phyloP scores from a whole-genome alignment of 2,329 filamentous ascomycete genomes.

The Xylaria sp. region DNA sequence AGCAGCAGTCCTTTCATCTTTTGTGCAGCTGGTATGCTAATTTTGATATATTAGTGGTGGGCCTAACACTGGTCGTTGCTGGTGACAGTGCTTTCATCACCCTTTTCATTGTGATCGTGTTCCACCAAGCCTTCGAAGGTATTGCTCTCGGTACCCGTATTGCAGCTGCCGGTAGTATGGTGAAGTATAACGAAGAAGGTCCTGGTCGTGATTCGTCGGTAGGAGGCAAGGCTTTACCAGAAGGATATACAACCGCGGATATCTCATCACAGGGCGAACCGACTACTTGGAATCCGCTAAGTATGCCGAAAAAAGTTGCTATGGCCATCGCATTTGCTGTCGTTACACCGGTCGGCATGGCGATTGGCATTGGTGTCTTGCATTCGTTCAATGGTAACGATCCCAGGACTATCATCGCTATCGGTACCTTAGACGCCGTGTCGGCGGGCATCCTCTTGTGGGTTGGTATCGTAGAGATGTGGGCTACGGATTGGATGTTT shows the following conservation, averaged over 20 bases:
- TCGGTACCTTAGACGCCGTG: slow-evolving; percentile 78
- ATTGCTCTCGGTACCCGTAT: slow-evolving; percentile 15
- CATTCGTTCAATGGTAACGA: slow-evolving; percentile 78
- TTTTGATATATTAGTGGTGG: slow-evolving; percentile 5
- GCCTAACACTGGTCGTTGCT: slow-evolving; percentile 14
- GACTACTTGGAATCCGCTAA: slow-evolving; percentile 10
- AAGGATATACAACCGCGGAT: not conserved
- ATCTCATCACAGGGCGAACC: not conserved
- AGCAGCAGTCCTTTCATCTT: not conserved
- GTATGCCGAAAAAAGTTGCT: slow-evolving; percentile 60
- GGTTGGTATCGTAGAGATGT: slow-evolving; percentile 84
- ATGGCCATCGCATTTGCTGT: slow-evolving; percentile 73
- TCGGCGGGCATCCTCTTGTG: slow-evolving; percentile 82
- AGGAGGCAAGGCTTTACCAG: not conserved
- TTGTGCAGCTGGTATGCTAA: not conserved
- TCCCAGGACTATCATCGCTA: slow-evolving; percentile 72
- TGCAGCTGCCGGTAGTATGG: slow-evolving; percentile 6
- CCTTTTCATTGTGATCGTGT: slow-evolving; percentile 15
- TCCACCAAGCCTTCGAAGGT: slow-evolving; percentile 18
- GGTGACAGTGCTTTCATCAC: slow-evolving; percentile 16
- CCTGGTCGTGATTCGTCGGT: not conserved
- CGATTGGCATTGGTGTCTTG: slow-evolving; percentile 78
- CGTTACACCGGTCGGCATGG: slow-evolving; percentile 82
- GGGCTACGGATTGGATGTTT: slow-evolving; percentile 77
- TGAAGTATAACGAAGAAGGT: not conserved